Base-by-base conservation (phyloP, 495 filamentous ascomycete species). In the Aspergillus kassunensis region DNA sequence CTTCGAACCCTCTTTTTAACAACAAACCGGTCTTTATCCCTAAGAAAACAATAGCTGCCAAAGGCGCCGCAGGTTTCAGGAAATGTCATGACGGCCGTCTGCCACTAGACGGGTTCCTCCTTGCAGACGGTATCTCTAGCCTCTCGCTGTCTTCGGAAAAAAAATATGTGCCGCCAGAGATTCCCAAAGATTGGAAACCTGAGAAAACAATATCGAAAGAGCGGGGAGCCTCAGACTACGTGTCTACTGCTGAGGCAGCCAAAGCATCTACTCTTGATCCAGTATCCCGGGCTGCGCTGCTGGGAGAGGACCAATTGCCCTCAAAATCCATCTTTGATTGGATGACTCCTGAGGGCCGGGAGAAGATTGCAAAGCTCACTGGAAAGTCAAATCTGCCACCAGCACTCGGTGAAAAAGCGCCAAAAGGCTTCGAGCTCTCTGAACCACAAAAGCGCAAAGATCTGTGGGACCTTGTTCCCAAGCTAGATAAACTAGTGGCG, bases 241-340 rank as follows among this genome's bases (percentile, higher is more conserved):
- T 85, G 35, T 91, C 89, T 25, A 80, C 87, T 11, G 78, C 85
- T 30, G 85, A 89, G 49, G 84, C 84, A 0, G 88, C 89, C 12
- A 86, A 85, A 64, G 71, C 84, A 8, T 91, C 89, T 0, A 82
- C 76, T 7, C 80, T 97, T 8, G 81, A 95, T 65, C 87, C 92
- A 4, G 86, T 78, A 54, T 74, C 89, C 24, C 81, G 93, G 56
- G 93, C 91, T 10, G 82, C 85, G 13, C 73, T 96, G 10, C 74
- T 98, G 0, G 91, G 91, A 16, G 92, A 97, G 66, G 74, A 80
- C 23, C 81, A 85, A 35, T 73, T 98, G 1, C 91, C 91, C 4
- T 87, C 89, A 9, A 96, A 97, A 67, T 97, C 93, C 1, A 85
- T 98, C 29, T 98, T 97, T 64, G 91, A 97, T 66, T 97, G 86